Percentiles rank a stretch among this genome's conserved stretches.
phyloP scores from a whole-genome alignment of 2,329 filamentous ascomycete genomes.

The Lasiodiplodia hormozganensis region DNA sequence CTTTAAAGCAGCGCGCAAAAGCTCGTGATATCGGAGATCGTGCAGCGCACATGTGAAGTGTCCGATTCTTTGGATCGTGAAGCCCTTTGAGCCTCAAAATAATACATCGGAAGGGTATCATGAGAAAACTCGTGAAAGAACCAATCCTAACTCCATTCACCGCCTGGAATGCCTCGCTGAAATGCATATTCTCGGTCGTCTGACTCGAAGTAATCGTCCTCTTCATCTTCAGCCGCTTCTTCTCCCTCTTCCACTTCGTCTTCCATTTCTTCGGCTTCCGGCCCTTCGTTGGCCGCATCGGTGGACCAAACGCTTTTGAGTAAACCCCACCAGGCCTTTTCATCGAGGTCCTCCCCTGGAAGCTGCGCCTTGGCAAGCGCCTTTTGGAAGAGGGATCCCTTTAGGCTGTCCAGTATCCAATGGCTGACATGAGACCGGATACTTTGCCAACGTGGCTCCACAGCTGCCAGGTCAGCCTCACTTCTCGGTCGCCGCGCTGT shows the following conservation, averaged over 20 bases:
- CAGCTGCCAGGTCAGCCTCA: background rate
- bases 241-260: background rate
- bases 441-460: background rate
- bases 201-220: background rate
- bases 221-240: background rate
- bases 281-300: background rate
- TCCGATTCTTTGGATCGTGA: background rate
- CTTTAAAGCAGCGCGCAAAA: background rate
- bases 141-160: background rate
- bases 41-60: background rate
- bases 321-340: slow-evolving; percentile 5
- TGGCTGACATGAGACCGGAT: background rate
- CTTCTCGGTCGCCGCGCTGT: background rate
- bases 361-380: slow-evolving; percentile 5
- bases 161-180: background rate
- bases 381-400: background rate
- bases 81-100: background rate
- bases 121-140: background rate
- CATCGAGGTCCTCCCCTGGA: background rate
- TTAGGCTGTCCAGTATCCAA: slow-evolving; percentile 1
- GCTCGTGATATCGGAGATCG: background rate
- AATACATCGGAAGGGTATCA: background rate
- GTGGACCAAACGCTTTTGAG: background rate
- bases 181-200: background rate
- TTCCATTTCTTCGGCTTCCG: background rate